Evolutionary conservation across 23 red algal genomes (phyloP).

Genomic region (Gracilaria domingensis): DNA sequence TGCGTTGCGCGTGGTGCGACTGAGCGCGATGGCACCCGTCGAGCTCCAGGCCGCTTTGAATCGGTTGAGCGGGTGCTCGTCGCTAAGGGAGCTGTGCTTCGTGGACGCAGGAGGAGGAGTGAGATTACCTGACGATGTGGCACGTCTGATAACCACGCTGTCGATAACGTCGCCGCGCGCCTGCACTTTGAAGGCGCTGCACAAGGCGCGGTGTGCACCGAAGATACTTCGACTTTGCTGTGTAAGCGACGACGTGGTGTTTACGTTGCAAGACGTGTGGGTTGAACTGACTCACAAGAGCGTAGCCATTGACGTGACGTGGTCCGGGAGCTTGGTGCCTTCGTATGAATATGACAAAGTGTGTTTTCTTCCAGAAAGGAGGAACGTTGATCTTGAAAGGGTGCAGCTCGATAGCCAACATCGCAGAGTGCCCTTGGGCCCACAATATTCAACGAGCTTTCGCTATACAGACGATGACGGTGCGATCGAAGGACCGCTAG

Average conservation of each 20-base stretch:
- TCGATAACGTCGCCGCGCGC: not conserved
- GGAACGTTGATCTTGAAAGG: not conserved
- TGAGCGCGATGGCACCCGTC: not conserved
- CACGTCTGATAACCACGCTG: not conserved
- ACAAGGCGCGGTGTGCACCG: not conserved
- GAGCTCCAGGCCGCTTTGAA: not conserved
- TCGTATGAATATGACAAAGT: not conserved
- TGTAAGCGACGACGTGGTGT: conserved; percentile 5
- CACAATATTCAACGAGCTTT: not conserved
- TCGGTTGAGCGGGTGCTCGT: not conserved
- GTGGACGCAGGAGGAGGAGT: conserved; percentile 13
- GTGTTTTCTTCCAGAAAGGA: not conserved
- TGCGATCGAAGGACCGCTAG: not conserved
- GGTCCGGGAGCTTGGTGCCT: not conserved
- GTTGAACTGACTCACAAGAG: not conserved
- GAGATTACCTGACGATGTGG: conserved; percentile 1
- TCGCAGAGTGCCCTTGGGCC: not conserved
- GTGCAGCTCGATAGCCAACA: not conserved
- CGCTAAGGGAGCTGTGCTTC: not conserved
- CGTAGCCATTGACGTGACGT: not conserved
- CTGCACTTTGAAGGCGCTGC: not conserved
- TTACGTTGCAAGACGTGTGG: not conserved
- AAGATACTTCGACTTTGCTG: not conserved
- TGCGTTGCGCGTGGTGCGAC: not conserved
- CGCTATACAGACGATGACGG: not conserved